These are phyloP conservation scores for Malania oleifera DNA, from an alignment of 164 flowering plant genomes.

Conservation along the genomic window DNA sequence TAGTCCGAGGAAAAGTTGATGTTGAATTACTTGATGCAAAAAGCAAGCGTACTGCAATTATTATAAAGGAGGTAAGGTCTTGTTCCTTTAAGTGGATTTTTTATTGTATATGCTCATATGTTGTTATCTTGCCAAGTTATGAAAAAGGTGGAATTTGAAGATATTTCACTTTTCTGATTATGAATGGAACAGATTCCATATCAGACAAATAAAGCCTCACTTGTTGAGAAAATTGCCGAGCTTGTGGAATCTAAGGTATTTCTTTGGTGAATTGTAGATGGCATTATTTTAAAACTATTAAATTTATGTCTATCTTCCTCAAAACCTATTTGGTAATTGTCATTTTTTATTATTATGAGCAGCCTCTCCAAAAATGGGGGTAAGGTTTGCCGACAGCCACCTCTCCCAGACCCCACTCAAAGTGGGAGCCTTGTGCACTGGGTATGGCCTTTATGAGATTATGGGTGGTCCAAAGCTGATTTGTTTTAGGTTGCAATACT, in stretches of 20 bases:
- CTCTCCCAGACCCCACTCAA: too few species aligned
- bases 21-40: constrained; percentile 72
- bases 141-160: not conserved
- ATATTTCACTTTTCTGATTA: not conserved
- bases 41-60: constrained; percentile 66
- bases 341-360: too few species aligned
- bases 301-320: too few species aligned
- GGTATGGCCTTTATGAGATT: too few species aligned
- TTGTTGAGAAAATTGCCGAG: constrained; percentile 94
- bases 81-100: not conserved
- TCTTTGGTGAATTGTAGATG: not conserved
- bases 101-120: not conserved
- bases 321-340: too few species aligned
- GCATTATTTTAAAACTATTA: too few species aligned
- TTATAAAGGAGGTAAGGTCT: constrained; percentile 70
- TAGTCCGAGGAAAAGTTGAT: constrained; percentile 87
- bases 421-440: too few species aligned
- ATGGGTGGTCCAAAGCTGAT: too few species aligned
- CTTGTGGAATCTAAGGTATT: constrained; percentile 87
- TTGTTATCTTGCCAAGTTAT: not conserved
- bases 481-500: too few species aligned
- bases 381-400: too few species aligned
- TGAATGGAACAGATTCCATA: constrained; percentile 74
- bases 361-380: too few species aligned
- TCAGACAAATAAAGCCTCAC: constrained; percentile 84